Conservation (phyloP, 2,329 filamentous ascomycete genomes). For the Geosmithia flava region DNA sequence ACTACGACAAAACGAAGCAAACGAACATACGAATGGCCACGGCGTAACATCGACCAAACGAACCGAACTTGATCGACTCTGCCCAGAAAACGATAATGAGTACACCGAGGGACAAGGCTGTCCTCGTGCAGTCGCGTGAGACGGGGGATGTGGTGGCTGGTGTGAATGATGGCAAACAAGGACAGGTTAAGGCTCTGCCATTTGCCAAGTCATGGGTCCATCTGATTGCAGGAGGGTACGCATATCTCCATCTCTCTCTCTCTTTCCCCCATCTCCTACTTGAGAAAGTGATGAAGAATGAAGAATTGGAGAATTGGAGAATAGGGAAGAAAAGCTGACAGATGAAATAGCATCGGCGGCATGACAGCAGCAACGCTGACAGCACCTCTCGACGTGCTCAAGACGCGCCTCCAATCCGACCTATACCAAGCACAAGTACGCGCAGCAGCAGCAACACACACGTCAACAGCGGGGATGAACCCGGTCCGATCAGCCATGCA, state of each 20-base stretch:
- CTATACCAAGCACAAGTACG: slow-evolving; percentile 81
- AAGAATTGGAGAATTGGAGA: too few relatives aligned
- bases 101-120: not conserved
- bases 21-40: too few relatives aligned
- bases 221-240: slow-evolving; percentile 81
- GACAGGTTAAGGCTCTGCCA: slow-evolving; percentile 27
- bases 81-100: not conserved
- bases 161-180: slow-evolving; percentile 14
- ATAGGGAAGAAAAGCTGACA: too few relatives aligned
- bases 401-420: slow-evolving; percentile 86
- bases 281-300: too few relatives aligned
- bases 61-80: too few relatives aligned
- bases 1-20: too few relatives aligned
- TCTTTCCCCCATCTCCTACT: too few relatives aligned
- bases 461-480: slow-evolving; percentile 42
- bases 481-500: slow-evolving; percentile 54
- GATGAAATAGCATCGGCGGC: slow-evolving; percentile 55
- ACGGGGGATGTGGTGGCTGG: slow-evolving; percentile 42
- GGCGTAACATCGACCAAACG: too few relatives aligned
- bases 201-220: slow-evolving; percentile 80
- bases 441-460: slow-evolving; percentile 45
- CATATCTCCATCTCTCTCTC: not conserved
- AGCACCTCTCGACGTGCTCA: slow-evolving; percentile 84
- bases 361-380: slow-evolving; percentile 92
- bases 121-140: slow-evolving; percentile 46